Percentiles rank a stretch among this genome's conserved stretches.
Conservation (phyloP, 768 basidiomycete genomes). For the Xerocomellus intermedius region DNA sequence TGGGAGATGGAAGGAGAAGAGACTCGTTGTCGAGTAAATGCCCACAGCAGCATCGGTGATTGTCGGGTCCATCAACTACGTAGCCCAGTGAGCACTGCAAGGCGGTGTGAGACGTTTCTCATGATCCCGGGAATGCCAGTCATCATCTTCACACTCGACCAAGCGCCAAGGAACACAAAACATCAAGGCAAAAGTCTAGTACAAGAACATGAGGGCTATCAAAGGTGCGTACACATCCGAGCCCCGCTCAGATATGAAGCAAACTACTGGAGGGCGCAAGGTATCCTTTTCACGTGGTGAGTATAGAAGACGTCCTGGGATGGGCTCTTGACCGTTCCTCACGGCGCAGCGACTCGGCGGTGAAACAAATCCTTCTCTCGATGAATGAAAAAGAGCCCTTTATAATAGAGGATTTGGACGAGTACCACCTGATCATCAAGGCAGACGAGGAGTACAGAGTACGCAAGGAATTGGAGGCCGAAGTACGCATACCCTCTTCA, state of each 20-base stretch:
- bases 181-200: not conserved
- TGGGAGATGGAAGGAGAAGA: not conserved
- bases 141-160: conserved; percentile 1
- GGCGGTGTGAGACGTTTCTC: conserved; percentile 14
- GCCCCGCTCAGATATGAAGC: conserved; percentile 1
- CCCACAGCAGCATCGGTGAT: conserved; percentile 7
- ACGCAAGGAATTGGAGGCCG: conserved; percentile 66
- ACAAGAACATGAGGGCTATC: conserved; percentile 55
- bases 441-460: conserved; percentile 79
- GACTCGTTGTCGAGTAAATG: not conserved
- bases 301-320: conserved; percentile 13
- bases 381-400: conserved; percentile 82
- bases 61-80: not conserved
- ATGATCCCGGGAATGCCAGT: conserved; percentile 8
- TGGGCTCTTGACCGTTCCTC: not conserved
- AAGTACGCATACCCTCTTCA: conserved; percentile 43
- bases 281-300: conserved; percentile 68
- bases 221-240: conserved; percentile 44
- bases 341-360: conserved; percentile 70
- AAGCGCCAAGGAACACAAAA: not conserved
- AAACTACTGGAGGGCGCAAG: conserved; percentile 32
- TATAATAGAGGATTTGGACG: conserved; percentile 86
- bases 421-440: conserved; percentile 79
- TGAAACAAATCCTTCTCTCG: conserved; percentile 80
- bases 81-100: not conserved